Evolutionary conservation across 805 yeast genomes (phyloP).

Genomic region (Zygotorulaspora florentina): DNA sequence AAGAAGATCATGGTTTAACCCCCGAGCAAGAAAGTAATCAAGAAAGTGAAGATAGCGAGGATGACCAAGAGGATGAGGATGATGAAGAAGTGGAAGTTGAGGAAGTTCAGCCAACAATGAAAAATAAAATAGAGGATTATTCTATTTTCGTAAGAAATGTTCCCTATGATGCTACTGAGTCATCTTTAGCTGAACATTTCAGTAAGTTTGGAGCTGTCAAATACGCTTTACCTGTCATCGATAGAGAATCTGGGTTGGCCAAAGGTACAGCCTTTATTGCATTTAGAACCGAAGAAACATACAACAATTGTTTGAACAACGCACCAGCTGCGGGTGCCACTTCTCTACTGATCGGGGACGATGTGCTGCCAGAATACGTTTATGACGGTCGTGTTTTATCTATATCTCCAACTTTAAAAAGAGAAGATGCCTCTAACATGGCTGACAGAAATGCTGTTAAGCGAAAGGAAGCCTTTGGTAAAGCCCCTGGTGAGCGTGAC

Average conservation of each 20-base stretch:
- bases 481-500: conserved; percentile 74
- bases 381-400: conserved; percentile 89
- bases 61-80: conserved; percentile 30
- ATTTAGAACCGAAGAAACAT: conserved; percentile 58
- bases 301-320: conserved; percentile 60
- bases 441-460: conserved; percentile 68
- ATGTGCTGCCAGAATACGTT: conserved; percentile 82
- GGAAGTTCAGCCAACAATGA: conserved; percentile 31
- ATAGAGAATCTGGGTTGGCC: conserved; percentile 78
- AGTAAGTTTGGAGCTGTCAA: conserved; percentile 77
- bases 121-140: conserved; percentile 61
- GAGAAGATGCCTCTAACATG: conserved; percentile 72
- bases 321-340: conserved; percentile 71
- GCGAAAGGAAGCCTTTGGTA: conserved; percentile 74
- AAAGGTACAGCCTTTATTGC: conserved; percentile 96
- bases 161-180: conserved; percentile 90
- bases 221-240: conserved; percentile 91
- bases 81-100: conserved; percentile 30
- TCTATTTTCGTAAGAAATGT: conserved; percentile 87
- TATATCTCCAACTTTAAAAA: conserved; percentile 77
- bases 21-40: conserved; percentile 34
- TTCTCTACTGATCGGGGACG: conserved; percentile 82
- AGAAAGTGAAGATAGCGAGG: conserved; percentile 36
- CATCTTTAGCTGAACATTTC: conserved; percentile 73
- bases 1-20: conserved; percentile 38